Evolutionary conservation across 192 early-diverging fungal species (phyloP).

Genomic region (Paraglomus brasilianum): DNA sequence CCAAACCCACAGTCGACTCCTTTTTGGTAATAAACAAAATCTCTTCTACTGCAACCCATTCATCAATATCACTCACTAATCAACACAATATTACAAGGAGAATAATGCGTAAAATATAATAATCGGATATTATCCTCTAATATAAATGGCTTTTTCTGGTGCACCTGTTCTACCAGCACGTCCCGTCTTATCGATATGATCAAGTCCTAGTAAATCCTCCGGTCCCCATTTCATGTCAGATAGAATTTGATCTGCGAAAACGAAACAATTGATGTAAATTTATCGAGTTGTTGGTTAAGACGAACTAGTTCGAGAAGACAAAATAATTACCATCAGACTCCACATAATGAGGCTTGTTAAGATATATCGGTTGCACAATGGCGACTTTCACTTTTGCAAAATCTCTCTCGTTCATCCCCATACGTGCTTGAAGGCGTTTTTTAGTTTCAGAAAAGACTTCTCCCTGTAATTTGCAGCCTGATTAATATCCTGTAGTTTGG

Average conservation of each 20-base stretch:
- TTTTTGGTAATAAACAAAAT: no score
- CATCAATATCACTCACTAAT: no score
- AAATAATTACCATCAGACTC: slow-evolving; percentile 34
- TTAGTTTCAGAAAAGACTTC: slow-evolving; percentile 72
- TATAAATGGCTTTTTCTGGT: slow-evolving; percentile 45
- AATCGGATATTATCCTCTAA: slow-evolving; percentile 39
- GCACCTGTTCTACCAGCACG: slow-evolving; percentile 37
- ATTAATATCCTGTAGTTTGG: no score
- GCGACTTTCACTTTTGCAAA: slow-evolving; percentile 65
- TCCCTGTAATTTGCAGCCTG: slow-evolving; percentile 38
- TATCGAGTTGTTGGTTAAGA: no score
- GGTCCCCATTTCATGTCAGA: slow-evolving; percentile 27
- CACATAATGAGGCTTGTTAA: slow-evolving; percentile 13
- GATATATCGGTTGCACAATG: slow-evolving; percentile 33
- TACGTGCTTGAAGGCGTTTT: slow-evolving; percentile 63
- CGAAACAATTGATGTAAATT: background rate
- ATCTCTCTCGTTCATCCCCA: slow-evolving; percentile 84
- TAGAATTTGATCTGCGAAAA: slow-evolving; percentile 35
- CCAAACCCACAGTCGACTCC: no score
- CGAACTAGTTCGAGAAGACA: background rate
- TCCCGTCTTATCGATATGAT: slow-evolving; percentile 52
- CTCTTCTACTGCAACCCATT: no score
- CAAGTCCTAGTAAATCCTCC: slow-evolving; percentile 48
- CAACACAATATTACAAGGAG: no score
- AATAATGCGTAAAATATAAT: no score